Conservation (phyloP, 1,284 basidiomycete genomes). For the Melanopsichium pennsylvanicum region DNA sequence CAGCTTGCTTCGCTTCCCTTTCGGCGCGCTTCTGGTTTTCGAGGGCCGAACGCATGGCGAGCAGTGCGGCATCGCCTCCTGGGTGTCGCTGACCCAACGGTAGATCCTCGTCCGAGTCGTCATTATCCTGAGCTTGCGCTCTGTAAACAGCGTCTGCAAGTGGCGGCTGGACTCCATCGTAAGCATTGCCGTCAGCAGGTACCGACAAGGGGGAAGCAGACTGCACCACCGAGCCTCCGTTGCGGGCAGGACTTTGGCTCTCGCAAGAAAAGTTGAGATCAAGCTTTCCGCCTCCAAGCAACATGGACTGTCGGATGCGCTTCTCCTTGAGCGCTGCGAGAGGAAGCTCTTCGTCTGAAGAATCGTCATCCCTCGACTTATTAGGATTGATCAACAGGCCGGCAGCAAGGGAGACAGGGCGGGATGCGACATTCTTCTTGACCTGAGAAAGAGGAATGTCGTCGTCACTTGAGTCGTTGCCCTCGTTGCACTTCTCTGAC, state of each 20-base stretch:
- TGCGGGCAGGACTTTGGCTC: neutral
- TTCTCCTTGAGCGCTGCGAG: constrained; percentile 54
- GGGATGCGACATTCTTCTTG: constrained; percentile 43
- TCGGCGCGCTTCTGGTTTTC: constrained; percentile 33
- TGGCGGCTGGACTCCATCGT: constrained; percentile 2
- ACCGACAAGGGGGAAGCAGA: constrained; percentile 12
- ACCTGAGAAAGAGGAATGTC: constrained; percentile 54
- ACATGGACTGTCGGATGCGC: constrained; percentile 33
- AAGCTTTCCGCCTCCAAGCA: constrained; percentile 39
- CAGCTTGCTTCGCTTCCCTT: constrained; percentile 29
- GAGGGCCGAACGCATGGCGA: constrained; percentile 14
- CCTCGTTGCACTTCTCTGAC: constrained; percentile 7
- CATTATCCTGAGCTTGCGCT: constrained; percentile 10
- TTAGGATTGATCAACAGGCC: constrained; percentile 17
- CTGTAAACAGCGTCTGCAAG: neutral
- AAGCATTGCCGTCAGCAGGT: constrained; percentile 1
- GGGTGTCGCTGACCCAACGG: constrained; percentile 52
- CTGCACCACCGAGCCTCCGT: neutral
- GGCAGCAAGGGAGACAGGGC: constrained; percentile 32
- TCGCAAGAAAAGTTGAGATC: constrained; percentile 43
- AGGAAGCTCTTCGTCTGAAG: constrained; percentile 53
- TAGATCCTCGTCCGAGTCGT: constrained; percentile 54
- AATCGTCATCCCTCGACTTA: constrained; percentile 20
- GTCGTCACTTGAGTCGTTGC: constrained; percentile 43
- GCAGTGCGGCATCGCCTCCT: constrained; percentile 30